Percentiles rank a stretch among this genome's conserved stretches.
Evolutionary conservation across 106 monocot species (phyloP).

Genomic region (Dendrobium chrysotoxum): DNA sequence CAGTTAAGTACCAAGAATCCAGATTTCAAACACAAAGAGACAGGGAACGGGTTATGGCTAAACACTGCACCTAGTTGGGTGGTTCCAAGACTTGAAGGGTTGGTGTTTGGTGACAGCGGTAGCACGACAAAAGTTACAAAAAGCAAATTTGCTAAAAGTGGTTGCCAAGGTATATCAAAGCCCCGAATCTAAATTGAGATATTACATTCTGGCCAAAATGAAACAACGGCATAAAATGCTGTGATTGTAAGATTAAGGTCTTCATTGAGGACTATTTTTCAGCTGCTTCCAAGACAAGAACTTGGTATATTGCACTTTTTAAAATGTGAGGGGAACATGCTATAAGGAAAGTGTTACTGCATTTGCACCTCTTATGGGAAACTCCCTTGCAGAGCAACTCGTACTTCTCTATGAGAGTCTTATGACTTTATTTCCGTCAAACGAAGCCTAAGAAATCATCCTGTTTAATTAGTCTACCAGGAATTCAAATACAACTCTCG

Average conservation of each 20-base stretch:
- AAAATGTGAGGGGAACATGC: too few species aligned
- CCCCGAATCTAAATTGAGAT: background rate
- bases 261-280: background rate
- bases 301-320: background rate
- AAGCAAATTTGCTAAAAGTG: background rate
- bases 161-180: background rate
- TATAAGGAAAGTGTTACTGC: too few species aligned
- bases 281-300: background rate
- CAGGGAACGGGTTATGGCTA: constrained; percentile 45
- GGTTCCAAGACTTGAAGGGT: constrained; percentile 17
- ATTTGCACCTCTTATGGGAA: too few species aligned
- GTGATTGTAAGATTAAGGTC: background rate
- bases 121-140: background rate
- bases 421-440: too few species aligned
- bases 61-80: constrained; percentile 35
- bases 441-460: too few species aligned
- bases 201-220: background rate
- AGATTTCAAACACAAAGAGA: constrained; percentile 54
- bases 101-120: constrained; percentile 13
- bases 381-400: too few species aligned
- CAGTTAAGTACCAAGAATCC: constrained; percentile 49
- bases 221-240: background rate
- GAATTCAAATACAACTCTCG: too few species aligned
- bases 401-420: too few species aligned
- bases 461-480: too few species aligned